Evolutionary conservation across 1,139 yeast species (phyloP).

Genomic region (Candida sanyaensis): DNA sequence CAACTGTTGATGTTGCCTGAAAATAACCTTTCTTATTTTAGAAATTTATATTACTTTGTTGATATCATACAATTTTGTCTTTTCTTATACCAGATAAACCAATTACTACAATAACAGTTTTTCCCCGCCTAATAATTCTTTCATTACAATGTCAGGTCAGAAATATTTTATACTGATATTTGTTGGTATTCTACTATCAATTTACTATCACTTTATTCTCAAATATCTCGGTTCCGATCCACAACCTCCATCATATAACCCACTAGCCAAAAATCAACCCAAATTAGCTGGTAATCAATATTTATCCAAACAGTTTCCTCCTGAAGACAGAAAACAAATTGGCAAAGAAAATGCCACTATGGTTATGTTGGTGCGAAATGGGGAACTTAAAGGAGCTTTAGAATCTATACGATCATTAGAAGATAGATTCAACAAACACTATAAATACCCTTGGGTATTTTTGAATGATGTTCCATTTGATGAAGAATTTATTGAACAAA

Average conservation of each 20-base stretch:
- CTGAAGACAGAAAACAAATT: conserved; percentile 32
- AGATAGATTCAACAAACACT: conserved; percentile 47
- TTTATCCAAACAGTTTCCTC: conserved; percentile 27
- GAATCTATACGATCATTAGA: conserved; percentile 46
- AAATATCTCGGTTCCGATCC: background rate
- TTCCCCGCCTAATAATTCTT: no score
- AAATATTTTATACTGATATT: background rate
- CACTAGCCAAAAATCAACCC: conserved; percentile 17
- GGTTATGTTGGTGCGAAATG: conserved; percentile 48
- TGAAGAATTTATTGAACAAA: conserved; percentile 48
- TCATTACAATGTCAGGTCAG: background rate
- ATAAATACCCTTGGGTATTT: conserved; percentile 50
- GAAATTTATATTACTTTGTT: no score
- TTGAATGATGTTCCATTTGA: conserved; percentile 46
- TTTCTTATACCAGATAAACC: no score
- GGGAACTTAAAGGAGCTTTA: conserved; percentile 43
- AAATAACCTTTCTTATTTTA: background rate
- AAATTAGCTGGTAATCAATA: conserved; percentile 50
- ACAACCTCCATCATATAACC: conserved; percentile 7
- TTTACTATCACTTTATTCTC: conserved; percentile 17
- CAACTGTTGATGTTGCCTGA: background rate
- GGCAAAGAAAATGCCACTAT: conserved; percentile 55
- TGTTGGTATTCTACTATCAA: conserved; percentile 12
- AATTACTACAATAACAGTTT: no score
- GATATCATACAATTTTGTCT: no score